Conservation (phyloP, 345 rosid genomes). For the Aurinia saxatilis region DNA sequence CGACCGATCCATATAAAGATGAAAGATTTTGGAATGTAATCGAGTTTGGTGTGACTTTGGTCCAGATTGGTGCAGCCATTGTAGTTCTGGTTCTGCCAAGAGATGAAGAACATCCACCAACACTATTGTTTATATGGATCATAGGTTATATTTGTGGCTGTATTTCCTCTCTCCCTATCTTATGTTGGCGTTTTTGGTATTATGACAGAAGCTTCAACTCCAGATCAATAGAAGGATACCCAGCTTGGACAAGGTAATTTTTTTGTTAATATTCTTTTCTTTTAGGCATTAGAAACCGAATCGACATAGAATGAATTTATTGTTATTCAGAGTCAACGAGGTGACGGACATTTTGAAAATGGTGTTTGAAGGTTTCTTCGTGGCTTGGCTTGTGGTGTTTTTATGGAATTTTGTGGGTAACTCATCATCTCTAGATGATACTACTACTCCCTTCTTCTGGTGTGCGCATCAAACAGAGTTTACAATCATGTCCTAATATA, state of each 20-base stretch:
- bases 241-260: not conserved
- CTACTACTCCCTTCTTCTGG: not conserved
- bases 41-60: not conserved
- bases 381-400: constrained; percentile 8
- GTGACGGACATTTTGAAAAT: not conserved
- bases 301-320: not conserved
- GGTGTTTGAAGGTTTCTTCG: not conserved
- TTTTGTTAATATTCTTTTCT: not conserved
- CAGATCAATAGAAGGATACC: not conserved
- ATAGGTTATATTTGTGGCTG: constrained; percentile 6
- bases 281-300: too few relatives aligned
- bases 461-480: not conserved
- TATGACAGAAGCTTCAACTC: not conserved
- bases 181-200: constrained; percentile 11
- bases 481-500: too few relatives aligned
- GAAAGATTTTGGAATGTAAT: not conserved
- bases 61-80: not conserved
- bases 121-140: not conserved
- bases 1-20: not conserved
- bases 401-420: not conserved
- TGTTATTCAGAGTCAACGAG: not conserved
- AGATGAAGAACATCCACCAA: not conserved
- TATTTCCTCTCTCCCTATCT: not conserved
- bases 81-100: not conserved
- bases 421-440: constrained; percentile 3